Evolutionary conservation across 305 asterid genomes (phyloP), one percentile per base, ranked within the genome.

Genomic region (Solanum chacoense): DNA sequence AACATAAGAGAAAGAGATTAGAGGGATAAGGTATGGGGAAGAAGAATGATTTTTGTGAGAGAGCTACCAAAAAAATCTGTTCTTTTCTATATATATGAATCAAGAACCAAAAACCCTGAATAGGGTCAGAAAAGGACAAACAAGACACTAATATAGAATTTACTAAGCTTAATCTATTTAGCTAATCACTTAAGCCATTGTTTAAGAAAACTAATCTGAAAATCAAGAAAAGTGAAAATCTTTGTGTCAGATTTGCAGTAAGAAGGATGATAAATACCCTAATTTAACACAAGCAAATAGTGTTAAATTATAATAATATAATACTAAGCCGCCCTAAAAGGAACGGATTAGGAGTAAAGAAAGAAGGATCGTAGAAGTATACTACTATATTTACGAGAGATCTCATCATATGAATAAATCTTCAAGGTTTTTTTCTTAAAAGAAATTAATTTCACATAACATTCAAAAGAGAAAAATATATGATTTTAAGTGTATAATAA

Each of bases 1-100:
- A 77, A 65, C 85, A 69, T 77, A 75, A 71, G 67, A 86, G 40
- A 88, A 16, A 50, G 45, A 55, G 45, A 84, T 20, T 78, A 59
- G 29, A 59, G 89, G 88, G 81, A 91, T 89, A 87, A 88, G 91
- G 89, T 86, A 86, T 28, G 74, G 83, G 88, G 73, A 63, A 37
- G 72, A 74, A 18, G 87, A 40, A 36, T 28, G 79, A 16, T 74
- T 16, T 73, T 10, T 31, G 38, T 31, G 24, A 34, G 85, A 69
- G 67, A 71, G 85, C 24, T 67, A 22, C 31, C 20, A 24, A 79
- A 78, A 38, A 12, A 79, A 38, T 38, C 36, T 85, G 0, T 32
- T 65, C 24, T 63, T 16, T 20, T 36, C 14, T 69, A 20, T 85
- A n/a, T 65, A 85, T 86, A 63, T 71, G 26, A 26, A 35, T 32